Base-by-base conservation (phyloP, 1,284 basidiomycete genomes). In the Porogramme epimiltina region DNA sequence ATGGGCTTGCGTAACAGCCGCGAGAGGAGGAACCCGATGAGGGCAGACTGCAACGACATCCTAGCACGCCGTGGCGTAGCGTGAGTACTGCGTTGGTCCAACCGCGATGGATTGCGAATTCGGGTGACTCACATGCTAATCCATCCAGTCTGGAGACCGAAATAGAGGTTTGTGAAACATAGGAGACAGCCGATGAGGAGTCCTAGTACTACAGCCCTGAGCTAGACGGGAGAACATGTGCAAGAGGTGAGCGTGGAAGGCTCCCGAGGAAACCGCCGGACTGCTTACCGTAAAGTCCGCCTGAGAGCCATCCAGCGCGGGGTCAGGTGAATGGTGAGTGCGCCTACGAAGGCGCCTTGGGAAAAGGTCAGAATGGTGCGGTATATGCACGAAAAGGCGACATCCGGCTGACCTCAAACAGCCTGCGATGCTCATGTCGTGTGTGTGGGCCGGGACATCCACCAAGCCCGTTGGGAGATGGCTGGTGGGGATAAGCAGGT, bases 41-140 rank as follows among this genome's bases (percentile, higher is more conserved):
- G 77, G 18, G 93, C 90, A 1, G 91, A 93, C 66, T 98, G 95
- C 6, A 97, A 81, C 2, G 93, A 95, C 95, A 97, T 98, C 94
- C 92, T 94, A 56, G 34, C 34, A 18, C 16, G 16, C 5, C 34
- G 34, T 13, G 34, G 8, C 34, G 16, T 6, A 16, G 34, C 10
- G 9, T 5, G 6, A 18, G 9, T 37, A 37, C n/a, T n/a, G n/a
- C n/a, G n/a, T n/a, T n/a, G n/a, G n/a, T n/a, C n/a, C n/a, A 18
- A 18, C 34, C 8, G 34, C 13, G 34, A n/a, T n/a, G n/a, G 5
- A 16, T 18, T 4, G 37, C n/a, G 2, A 46, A 31, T 8, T 16
- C 24, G 44, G 23, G 44, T n/a, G 22, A 65, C 75, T 55, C 58
- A 83, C 83, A 87, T 87, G 70, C 80, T 82, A 46, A 89, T 86